Conservation (phyloP, 345 rosid genomes). For the Lepidium sativum region DNA sequence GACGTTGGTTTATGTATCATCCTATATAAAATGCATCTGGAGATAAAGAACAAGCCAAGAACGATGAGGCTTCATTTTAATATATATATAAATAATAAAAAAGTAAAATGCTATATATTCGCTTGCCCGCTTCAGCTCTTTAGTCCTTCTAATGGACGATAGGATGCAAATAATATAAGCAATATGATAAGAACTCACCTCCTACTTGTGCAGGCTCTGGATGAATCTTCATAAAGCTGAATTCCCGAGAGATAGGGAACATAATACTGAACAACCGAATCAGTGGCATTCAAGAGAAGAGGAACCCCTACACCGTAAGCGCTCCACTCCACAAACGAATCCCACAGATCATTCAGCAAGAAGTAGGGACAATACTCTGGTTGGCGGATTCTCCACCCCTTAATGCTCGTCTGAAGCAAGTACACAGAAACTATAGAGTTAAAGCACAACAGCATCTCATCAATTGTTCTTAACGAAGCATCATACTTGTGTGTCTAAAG, state of each 20-base stretch:
- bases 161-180: neutral
- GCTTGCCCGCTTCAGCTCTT: neutral
- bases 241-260: slow-evolving; percentile 89
- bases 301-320: slow-evolving; percentile 84
- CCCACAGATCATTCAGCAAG: slow-evolving; percentile 70
- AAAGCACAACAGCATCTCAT: neutral
- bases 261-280: slow-evolving; percentile 75
- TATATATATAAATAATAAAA: neutral
- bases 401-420: slow-evolving; percentile 33
- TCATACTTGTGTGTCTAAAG: neutral
- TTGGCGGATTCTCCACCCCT: slow-evolving; percentile 43
- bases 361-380: slow-evolving; percentile 46
- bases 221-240: slow-evolving; percentile 53
- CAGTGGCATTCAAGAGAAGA: slow-evolving; percentile 47
- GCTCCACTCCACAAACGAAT: slow-evolving; percentile 81
- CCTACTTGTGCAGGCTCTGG: neutral
- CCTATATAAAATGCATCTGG: neutral
- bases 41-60: neutral
- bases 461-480: neutral
- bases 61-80: neutral
- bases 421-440: neutral
- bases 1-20: neutral
- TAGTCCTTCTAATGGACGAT: neutral
- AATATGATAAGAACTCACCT: slow-evolving; percentile 17
- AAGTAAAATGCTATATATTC: neutral